Conservation (phyloP, 805 yeast species). For the Brettanomyces nanus region DNA sequence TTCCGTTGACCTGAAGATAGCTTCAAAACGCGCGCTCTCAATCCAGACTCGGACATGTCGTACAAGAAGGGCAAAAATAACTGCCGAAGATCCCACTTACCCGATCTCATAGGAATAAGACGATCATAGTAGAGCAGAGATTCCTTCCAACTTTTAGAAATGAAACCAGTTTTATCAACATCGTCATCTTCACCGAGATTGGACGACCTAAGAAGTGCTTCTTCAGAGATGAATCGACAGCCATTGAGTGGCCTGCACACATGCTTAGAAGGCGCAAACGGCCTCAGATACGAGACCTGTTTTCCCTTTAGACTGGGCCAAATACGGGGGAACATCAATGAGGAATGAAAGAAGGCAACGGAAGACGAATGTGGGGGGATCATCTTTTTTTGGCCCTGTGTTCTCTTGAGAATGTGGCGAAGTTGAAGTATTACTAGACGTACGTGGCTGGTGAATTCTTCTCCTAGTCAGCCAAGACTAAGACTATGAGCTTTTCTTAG, state of each 20-base stretch:
- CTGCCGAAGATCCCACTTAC: conserved; percentile 39
- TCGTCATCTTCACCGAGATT: conserved; percentile 48
- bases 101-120: conserved; percentile 33
- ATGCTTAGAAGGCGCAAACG: no score
- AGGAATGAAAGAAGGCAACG: not conserved
- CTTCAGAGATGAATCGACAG: conserved; percentile 18
- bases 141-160: conserved; percentile 39
- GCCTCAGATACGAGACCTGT: no score
- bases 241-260: no score
- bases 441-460: not conserved
- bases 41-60: conserved; percentile 30
- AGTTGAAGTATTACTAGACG: no score
- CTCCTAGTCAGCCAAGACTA: no score
- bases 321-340: not conserved
- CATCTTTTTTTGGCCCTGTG: no score
- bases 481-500: no score
- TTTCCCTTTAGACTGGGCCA: not conserved
- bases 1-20: conserved; percentile 34
- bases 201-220: conserved; percentile 26
- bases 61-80: conserved; percentile 32
- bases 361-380: not conserved
- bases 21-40: conserved; percentile 21
- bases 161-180: conserved; percentile 51
- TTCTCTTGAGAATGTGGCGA: no score
- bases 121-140: conserved; percentile 51